phyloP scores from a whole-genome alignment of 257 asterid species.

The Ballota nigra region DNA sequence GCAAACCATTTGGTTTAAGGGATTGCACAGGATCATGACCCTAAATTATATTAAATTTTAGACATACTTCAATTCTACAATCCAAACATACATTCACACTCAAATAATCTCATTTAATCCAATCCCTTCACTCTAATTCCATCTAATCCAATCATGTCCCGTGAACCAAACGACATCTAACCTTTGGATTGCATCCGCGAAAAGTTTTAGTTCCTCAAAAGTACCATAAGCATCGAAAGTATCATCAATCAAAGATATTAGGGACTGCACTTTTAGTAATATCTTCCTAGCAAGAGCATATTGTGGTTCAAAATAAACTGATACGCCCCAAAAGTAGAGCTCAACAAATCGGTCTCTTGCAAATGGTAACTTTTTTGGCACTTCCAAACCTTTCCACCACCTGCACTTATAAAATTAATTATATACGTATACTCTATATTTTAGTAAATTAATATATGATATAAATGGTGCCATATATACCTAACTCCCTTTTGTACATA shows the following conservation, averaged over 20 bases:
- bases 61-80: too few species aligned
- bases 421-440: too few species aligned
- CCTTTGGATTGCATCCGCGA: constrained; percentile 40
- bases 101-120: too few species aligned
- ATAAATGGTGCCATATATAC: constrained; percentile 15
- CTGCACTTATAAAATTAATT: too few species aligned
- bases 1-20: too few species aligned
- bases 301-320: constrained; percentile 31
- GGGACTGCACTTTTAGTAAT: neutral
- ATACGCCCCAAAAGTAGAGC: constrained; percentile 25
- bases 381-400: constrained; percentile 36
- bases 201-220: constrained; percentile 25
- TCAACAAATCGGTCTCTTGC: constrained; percentile 39
- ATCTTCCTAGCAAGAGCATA: constrained; percentile 21
- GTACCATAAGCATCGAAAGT: constrained; percentile 32
- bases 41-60: too few species aligned
- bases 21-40: too few species aligned
- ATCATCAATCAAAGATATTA: constrained; percentile 26
- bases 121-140: too few species aligned
- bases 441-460: too few species aligned
- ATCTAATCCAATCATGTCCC: too few species aligned
- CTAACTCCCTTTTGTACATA: constrained; percentile 28
- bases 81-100: too few species aligned
- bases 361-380: constrained; percentile 13
- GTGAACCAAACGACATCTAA: too few species aligned